These are phyloP conservation scores for Athelia psychrophila DNA, from an alignment of 1,284 basidiomycete species.

Conservation along the genomic window DNA sequence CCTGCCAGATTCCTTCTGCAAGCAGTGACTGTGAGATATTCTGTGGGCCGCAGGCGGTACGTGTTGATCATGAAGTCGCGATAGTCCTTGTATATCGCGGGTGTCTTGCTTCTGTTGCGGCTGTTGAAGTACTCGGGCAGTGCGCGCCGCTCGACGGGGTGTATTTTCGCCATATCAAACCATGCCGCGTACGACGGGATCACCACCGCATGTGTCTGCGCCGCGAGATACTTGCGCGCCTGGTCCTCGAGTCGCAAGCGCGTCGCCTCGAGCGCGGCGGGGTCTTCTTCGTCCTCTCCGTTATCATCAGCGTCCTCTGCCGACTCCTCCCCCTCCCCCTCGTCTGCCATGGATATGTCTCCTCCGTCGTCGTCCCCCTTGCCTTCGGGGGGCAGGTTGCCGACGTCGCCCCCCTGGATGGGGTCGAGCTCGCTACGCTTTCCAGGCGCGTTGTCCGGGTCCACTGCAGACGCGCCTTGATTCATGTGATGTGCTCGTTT, in stretches of 20 bases:
- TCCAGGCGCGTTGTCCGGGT: slow-evolving; percentile 70
- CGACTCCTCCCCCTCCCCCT: slow-evolving; percentile 65
- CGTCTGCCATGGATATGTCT: slow-evolving; percentile 75
- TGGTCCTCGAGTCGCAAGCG: slow-evolving; percentile 79
- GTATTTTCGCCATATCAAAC: slow-evolving; percentile 96
- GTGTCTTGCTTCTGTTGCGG: slow-evolving; percentile 93
- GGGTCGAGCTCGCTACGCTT: slow-evolving; percentile 78
- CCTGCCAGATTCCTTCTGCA: slow-evolving; percentile 95
- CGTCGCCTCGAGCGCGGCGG: slow-evolving; percentile 77
- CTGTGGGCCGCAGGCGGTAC: slow-evolving; percentile 90
- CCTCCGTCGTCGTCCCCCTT: slow-evolving; percentile 62
- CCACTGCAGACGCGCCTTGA: slow-evolving; percentile 65
- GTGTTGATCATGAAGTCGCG: slow-evolving; percentile 99
- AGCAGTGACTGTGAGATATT: slow-evolving; percentile 98
- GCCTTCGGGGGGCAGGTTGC: slow-evolving; percentile 61
- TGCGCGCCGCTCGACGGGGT: slow-evolving; percentile 89
- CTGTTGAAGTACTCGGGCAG: slow-evolving; percentile 99
- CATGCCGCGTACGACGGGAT: slow-evolving; percentile 97
- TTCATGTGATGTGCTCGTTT: slow-evolving; percentile 63
- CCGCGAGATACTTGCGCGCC: slow-evolving; percentile 91
- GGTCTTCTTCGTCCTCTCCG: slow-evolving; percentile 64
- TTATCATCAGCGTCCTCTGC: slow-evolving; percentile 69
- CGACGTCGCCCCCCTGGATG: slow-evolving; percentile 65
- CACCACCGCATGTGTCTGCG: slow-evolving; percentile 96
- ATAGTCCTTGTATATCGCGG: slow-evolving; percentile 98